Conservation (phyloP, 331 rosid species). For the Prunus yedoensis region DNA sequence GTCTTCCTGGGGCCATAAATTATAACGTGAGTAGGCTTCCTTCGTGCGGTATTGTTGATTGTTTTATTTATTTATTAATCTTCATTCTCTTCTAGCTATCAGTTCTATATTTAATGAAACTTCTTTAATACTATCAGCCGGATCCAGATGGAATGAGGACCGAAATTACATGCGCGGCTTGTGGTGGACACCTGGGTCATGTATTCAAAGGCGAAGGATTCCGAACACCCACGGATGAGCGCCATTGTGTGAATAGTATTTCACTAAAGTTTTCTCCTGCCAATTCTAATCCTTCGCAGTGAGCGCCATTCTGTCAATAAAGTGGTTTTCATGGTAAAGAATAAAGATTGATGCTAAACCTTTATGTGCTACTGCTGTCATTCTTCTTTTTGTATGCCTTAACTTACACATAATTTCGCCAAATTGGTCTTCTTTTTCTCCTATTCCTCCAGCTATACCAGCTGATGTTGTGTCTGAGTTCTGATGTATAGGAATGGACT, state of each 20-base stretch:
- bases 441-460: not conserved
- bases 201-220: constrained; percentile 79
- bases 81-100: not conserved
- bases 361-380: not conserved
- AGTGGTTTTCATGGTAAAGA: not conserved
- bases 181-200: constrained; percentile 88
- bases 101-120: constrained; percentile 11
- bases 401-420: not conserved
- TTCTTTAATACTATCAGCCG: constrained; percentile 40
- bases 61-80: not conserved
- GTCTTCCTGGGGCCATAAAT: constrained; percentile 79
- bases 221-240: constrained; percentile 66
- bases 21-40: constrained; percentile 42
- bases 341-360: constrained; percentile 11
- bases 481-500: not conserved
- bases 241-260: constrained; percentile 80
- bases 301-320: not conserved
- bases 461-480: not conserved
- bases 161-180: constrained; percentile 78
- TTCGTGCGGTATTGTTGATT: not conserved
- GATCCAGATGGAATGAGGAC: constrained; percentile 74
- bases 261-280: constrained; percentile 62
- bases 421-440: not conserved
- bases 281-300: constrained; percentile 18
- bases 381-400: not conserved